phyloP scores from a whole-genome alignment of 2,329 filamentous ascomycete genomes.

The Hypoxylon sp. region DNA sequence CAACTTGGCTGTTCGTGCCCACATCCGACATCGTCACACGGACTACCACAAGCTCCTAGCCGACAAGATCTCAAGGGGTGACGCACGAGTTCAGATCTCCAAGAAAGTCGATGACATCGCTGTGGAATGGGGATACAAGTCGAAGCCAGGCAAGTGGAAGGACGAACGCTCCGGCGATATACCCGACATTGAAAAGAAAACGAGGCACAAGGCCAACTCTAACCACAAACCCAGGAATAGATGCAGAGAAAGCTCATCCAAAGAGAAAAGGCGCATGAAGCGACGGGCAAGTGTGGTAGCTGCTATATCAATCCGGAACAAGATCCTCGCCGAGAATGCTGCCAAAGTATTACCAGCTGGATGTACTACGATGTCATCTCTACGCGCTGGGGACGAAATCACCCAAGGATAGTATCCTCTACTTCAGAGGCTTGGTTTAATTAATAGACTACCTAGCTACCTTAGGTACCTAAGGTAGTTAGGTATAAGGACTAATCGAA shows the following conservation, averaged over 20 bases:
- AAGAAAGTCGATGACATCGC: constrained; percentile 21
- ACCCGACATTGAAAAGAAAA: neutral
- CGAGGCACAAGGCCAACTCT: neutral
- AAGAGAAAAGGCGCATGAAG: neutral
- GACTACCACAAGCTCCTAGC: constrained; percentile 59
- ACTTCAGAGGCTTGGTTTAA: no score
- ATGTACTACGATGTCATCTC: neutral
- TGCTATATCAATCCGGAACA: neutral
- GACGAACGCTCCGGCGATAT: neutral
- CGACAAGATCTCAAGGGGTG: neutral
- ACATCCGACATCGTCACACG: constrained; percentile 63
- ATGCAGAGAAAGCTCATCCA: neutral
- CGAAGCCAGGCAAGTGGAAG: neutral
- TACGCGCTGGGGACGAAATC: neutral
- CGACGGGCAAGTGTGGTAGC: neutral
- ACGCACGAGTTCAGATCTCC: constrained; percentile 15
- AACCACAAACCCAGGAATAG: neutral
- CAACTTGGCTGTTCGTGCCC: constrained; percentile 62
- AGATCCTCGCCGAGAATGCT: neutral
- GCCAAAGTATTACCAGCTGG: neutral
- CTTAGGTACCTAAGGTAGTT: no score
- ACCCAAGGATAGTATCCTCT: no score
- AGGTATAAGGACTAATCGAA: no score
- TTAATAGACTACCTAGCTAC: no score
- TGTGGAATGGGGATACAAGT: constrained; percentile 31